Percentiles rank a stretch among this genome's conserved stretches.
Evolutionary conservation across 2,329 filamentous ascomycete genomes (phyloP).

Genomic region (Coniosporium tulheliwenetii): DNA sequence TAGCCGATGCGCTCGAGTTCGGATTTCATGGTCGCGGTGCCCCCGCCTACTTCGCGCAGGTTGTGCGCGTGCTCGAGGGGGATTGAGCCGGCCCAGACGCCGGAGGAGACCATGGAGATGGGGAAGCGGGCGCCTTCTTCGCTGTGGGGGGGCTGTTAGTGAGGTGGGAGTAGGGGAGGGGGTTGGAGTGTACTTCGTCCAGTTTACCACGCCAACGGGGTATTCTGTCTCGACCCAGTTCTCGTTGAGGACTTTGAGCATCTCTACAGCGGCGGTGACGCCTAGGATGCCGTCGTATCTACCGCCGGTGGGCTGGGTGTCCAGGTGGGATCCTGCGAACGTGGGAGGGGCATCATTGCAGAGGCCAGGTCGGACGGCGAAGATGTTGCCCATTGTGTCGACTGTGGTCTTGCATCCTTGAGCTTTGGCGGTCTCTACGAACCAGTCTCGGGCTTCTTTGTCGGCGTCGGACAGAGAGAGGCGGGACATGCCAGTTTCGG

Average conservation of each 20-base stretch:
- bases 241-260: constrained; percentile 52
- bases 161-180: constrained; percentile 2
- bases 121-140: constrained; percentile 74
- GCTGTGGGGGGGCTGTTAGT: constrained; percentile 20
- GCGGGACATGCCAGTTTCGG: constrained; percentile 63
- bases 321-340: constrained; percentile 52
- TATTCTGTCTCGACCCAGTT: constrained; percentile 52
- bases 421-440: constrained; percentile 43
- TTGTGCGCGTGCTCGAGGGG: constrained; percentile 45
- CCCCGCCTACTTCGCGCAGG: constrained; percentile 45
- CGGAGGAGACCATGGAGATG: constrained; percentile 57
- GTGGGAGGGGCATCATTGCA: constrained; percentile 40
- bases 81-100: constrained; percentile 60
- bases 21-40: constrained; percentile 45
- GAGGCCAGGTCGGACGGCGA: constrained; percentile 52
- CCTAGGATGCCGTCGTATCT: constrained; percentile 67
- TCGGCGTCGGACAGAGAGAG: constrained; percentile 58
- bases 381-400: constrained; percentile 70
- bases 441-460: constrained; percentile 60
- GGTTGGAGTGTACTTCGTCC: constrained; percentile 43
- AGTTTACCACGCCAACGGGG: constrained; percentile 61
- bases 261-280: constrained; percentile 57
- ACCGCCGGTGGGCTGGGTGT: constrained; percentile 43
- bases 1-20: constrained; percentile 62
- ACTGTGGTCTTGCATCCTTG: constrained; percentile 53